A percentile compares a stretch with the other conserved stretches of the same genome.
Conservation (phyloP, 805 yeast genomes). For the Cyberlindnera mississippiensis region DNA sequence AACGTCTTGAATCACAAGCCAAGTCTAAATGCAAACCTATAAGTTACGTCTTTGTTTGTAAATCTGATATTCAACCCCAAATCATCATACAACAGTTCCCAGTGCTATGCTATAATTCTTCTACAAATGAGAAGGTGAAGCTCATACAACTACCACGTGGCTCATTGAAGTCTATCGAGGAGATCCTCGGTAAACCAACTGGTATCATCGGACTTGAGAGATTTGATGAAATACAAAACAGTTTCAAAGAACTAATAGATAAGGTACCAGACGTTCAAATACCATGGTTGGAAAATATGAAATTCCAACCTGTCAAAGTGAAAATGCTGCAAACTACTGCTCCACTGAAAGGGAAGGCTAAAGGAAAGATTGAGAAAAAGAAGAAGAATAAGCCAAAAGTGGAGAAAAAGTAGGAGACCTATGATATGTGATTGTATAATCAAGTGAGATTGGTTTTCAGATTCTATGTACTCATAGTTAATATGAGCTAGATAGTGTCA, state of each 20-base stretch:
- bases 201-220: constrained; percentile 31
- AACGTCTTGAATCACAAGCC: constrained; percentile 43
- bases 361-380: constrained; percentile 28
- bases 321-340: constrained; percentile 44
- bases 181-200: constrained; percentile 29
- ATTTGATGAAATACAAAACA: constrained; percentile 15
- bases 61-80: constrained; percentile 47
- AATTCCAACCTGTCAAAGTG: constrained; percentile 36
- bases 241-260: constrained; percentile 28
- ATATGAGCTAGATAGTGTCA: too few relatives aligned
- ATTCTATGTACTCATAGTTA: too few relatives aligned
- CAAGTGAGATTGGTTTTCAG: too few relatives aligned
- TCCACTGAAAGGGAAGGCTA: constrained; percentile 31
- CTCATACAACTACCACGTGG: constrained; percentile 58
- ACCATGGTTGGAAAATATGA: constrained; percentile 42
- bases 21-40: constrained; percentile 9
- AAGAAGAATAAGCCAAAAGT: constrained; percentile 15
- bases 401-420: too few relatives aligned
- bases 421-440: too few relatives aligned
- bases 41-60: constrained; percentile 52
- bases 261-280: constrained; percentile 36
- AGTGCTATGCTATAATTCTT: constrained; percentile 45
- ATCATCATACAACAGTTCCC: constrained; percentile 58
- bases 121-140: constrained; percentile 36
- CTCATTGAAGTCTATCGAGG: constrained; percentile 27